A percentile compares a stretch with the other conserved stretches of the same genome.
These are phyloP conservation scores for Fomitiporia mediterranea DNA, from an alignment of 1,284 basidiomycete genomes.

Conservation along the genomic window DNA sequence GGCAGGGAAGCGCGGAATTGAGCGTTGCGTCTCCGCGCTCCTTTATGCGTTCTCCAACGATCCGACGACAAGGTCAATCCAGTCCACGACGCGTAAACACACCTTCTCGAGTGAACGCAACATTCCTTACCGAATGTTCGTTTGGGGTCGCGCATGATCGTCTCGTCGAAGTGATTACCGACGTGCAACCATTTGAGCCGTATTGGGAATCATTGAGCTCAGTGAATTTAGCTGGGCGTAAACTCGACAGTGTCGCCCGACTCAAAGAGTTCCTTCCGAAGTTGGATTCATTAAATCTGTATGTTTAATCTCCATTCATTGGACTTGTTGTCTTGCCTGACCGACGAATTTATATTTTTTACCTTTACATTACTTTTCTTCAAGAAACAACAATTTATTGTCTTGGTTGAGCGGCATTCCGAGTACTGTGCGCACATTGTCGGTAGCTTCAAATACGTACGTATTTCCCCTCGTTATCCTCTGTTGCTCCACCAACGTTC, in stretches of 20 bases:
- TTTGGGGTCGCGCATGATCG: constrained; percentile 90
- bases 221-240: constrained; percentile 78
- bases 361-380: background rate
- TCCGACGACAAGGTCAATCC: constrained; percentile 30
- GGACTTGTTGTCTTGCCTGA: background rate
- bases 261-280: constrained; percentile 92
- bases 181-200: constrained; percentile 92
- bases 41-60: constrained; percentile 42
- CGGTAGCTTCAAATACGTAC: constrained; percentile 74
- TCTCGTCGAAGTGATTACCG: constrained; percentile 89
- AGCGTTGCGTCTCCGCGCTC: constrained; percentile 36
- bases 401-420: constrained; percentile 88
- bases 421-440: constrained; percentile 70
- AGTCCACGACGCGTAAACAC: constrained; percentile 18
- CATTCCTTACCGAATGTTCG: constrained; percentile 92
- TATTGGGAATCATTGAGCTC: constrained; percentile 82
- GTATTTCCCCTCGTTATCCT: constrained; percentile 25
- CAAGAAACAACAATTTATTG: constrained; percentile 76
- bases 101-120: constrained; percentile 37
- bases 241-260: constrained; percentile 84
- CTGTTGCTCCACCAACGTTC: background rate
- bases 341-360: background rate
- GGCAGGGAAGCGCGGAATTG: background rate
- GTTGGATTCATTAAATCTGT: constrained; percentile 80
- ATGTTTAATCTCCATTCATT: constrained; percentile 31